Percentiles rank a stretch among this genome's conserved stretches.
Evolutionary conservation across 768 basidiomycete species (phyloP).

Genomic region (Auricularia cornea): DNA sequence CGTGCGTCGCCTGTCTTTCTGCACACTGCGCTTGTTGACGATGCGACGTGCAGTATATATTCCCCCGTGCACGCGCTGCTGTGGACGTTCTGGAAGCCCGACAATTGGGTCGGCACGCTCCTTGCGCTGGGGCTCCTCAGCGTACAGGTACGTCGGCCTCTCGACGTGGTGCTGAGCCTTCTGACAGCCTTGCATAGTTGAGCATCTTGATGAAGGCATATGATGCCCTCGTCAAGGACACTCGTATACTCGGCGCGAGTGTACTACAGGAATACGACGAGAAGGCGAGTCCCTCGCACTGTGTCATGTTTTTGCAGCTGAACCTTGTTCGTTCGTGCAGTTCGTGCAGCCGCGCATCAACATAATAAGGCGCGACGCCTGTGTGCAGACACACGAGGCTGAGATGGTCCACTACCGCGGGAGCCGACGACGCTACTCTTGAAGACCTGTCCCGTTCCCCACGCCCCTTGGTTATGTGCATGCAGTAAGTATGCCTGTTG

Average conservation of each 20-base stretch:
- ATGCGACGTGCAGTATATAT: slow-evolving; percentile 42
- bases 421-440: too few species aligned
- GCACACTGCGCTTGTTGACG: background rate
- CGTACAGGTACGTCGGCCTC: slow-evolving; percentile 45
- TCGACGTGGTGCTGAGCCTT: background rate
- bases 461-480: too few species aligned
- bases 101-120: slow-evolving; percentile 70
- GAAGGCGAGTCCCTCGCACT: slow-evolving; percentile 39
- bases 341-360: slow-evolving; percentile 80
- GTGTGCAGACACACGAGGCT: slow-evolving; percentile 79
- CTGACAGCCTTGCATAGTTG: slow-evolving; percentile 27
- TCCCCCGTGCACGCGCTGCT: slow-evolving; percentile 68
- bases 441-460: too few species aligned
- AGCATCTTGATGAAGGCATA: slow-evolving; percentile 47
- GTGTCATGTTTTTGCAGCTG: background rate
- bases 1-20: slow-evolving; percentile 6
- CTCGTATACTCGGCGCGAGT: slow-evolving; percentile 63
- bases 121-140: slow-evolving; percentile 61
- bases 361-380: slow-evolving; percentile 65
- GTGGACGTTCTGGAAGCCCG: slow-evolving; percentile 61
- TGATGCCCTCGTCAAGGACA: slow-evolving; percentile 62
- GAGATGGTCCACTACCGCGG: slow-evolving; percentile 48
- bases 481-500: too few species aligned
- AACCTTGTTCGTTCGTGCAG: slow-evolving; percentile 28
- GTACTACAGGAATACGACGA: slow-evolving; percentile 80